Conservation (phyloP, 306 rosid species). For the Castanea mollissima region DNA sequence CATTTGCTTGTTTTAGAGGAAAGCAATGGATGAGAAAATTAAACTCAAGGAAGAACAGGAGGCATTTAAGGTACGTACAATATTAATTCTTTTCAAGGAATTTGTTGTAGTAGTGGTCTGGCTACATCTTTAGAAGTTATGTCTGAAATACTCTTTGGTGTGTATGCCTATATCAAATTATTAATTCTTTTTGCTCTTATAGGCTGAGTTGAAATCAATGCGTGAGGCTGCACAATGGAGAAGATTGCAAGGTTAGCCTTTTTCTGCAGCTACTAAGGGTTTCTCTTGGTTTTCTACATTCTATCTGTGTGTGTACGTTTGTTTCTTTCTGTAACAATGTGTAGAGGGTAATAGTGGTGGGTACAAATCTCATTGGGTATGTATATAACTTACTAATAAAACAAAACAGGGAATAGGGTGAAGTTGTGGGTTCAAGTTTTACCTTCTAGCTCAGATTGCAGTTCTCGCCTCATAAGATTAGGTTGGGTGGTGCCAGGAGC, state of each 20-base stretch:
- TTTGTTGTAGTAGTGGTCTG: constrained; percentile 17
- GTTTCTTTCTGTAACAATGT: not conserved
- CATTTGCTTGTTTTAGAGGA: constrained; percentile 54
- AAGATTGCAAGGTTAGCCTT: constrained; percentile 70
- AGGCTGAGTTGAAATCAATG: constrained; percentile 81
- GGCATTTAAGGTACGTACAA: constrained; percentile 52
- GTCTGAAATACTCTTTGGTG: not conserved
- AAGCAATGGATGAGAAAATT: constrained; percentile 82
- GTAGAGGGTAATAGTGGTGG: not conserved
- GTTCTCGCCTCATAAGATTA: no score
- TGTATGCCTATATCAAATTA: constrained; percentile 1
- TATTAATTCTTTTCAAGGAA: no score
- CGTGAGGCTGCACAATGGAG: constrained; percentile 94
- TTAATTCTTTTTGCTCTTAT: constrained; percentile 22
- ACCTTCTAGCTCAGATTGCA: no score
- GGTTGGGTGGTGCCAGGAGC: no score
- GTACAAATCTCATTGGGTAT: no score
- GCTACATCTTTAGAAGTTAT: not conserved
- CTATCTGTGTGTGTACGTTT: not conserved
- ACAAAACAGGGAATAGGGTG: no score
- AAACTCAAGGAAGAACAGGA: constrained; percentile 83
- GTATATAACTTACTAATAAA: no score
- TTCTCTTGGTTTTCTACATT: constrained; percentile 17
- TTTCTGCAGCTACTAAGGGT: constrained; percentile 10
- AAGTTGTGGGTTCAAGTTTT: no score